These are phyloP conservation scores for Lactarius pseudohatsudake DNA, from an alignment of 768 basidiomycete species.

Conservation along the genomic window DNA sequence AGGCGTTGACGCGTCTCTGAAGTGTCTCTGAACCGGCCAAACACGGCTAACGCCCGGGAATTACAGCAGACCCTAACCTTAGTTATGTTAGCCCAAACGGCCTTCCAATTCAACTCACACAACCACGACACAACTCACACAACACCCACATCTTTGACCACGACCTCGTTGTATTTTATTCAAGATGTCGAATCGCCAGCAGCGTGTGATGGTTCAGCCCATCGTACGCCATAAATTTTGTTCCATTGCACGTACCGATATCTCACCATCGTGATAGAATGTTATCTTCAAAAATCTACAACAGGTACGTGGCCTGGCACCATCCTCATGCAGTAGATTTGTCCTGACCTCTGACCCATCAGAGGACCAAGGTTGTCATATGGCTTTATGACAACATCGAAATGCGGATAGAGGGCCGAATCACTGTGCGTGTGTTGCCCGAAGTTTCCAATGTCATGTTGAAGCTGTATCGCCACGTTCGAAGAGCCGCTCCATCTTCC, in stretches of 20 bases:
- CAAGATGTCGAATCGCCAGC: conserved; percentile 89
- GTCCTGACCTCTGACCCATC: conserved; percentile 19
- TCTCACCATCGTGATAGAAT: conserved; percentile 53
- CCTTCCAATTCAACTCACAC: background rate
- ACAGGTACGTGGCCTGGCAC: conserved; percentile 47
- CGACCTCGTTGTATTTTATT: conserved; percentile 10
- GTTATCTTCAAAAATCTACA: conserved; percentile 98
- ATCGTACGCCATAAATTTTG: conserved; percentile 64
- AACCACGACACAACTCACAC: background rate
- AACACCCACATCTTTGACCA: conserved; percentile 1
- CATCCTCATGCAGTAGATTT: conserved; percentile 18
- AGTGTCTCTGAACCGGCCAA: conserved; percentile 23
- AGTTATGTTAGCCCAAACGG: background rate
- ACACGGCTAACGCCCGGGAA: conserved; percentile 1
- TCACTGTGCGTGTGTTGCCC: conserved; percentile 69
- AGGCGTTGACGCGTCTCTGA: conserved; percentile 25
- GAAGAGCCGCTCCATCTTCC: conserved; percentile 37
- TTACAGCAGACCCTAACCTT: conserved; percentile 24
- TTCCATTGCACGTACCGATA: conserved; percentile 21
- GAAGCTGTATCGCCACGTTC: conserved; percentile 38
- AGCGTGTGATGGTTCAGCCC: conserved; percentile 99
- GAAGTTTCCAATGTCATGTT: conserved; percentile 39
- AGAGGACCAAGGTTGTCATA: conserved; percentile 84
- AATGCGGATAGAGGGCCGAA: conserved; percentile 94
- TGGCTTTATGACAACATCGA: conserved; percentile 98